Conservation (phyloP, 169 alveolate genomes). For the Nephromyces sp. region DNA sequence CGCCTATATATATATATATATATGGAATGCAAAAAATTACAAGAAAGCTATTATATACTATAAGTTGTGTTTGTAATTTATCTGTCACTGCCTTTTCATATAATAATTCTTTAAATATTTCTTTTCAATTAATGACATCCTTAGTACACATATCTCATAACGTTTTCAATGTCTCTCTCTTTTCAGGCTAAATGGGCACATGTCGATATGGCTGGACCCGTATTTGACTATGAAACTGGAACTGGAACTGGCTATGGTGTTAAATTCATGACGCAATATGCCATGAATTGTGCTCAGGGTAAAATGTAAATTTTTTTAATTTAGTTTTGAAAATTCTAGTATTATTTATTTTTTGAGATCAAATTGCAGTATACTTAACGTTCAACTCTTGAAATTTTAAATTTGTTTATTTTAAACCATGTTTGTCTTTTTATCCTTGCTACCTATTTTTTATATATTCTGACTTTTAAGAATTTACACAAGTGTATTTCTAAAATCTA, state of each 20-base stretch:
- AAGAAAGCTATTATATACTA: not conserved
- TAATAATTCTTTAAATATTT: not conserved
- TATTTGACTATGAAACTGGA: conserved; percentile 23
- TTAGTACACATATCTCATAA: not conserved
- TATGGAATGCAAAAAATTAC: not conserved
- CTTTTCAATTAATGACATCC: not conserved
- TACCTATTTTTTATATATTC: no score
- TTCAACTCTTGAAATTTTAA: no score
- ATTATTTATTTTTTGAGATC: no score
- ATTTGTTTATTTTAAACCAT: no score
- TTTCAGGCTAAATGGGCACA: conserved; percentile 76
- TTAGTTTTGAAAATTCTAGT: no score
- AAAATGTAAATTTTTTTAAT: no score
- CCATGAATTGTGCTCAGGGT: no score
- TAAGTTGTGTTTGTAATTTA: not conserved
- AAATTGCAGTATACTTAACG: no score
- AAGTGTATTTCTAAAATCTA: no score
- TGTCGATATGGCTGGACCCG: conserved; percentile 90
- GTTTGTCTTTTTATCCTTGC: no score
- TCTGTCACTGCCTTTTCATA: not conserved
- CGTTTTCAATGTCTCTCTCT: not conserved
- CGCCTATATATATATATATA: not conserved
- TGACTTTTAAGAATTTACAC: no score
- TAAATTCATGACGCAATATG: no score
- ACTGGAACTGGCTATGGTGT: conserved; percentile 34